Evolutionary conservation across 306 rosid genomes (phyloP), one percentile per base, ranked within the genome.

Genomic region (Lablab purpureus): DNA sequence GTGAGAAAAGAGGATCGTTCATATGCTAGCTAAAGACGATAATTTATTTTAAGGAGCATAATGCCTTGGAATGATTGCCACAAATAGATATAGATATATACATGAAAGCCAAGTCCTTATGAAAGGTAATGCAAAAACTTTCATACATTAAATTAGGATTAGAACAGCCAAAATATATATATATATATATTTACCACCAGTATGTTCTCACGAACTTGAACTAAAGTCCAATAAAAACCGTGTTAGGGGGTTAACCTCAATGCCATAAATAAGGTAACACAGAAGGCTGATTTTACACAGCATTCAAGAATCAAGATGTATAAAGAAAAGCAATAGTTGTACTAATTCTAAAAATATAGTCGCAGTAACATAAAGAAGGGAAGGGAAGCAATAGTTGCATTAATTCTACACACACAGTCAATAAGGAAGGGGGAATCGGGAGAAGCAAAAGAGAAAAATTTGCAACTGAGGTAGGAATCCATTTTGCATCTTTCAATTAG

Each of bases 401-500:
- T 36, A 36, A 36, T 36, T 54, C 9, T 1, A 54, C 15, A 54
- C 21, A 21, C 1, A 10, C 10, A 22, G 30, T 15, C 34, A 56
- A 59, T 6, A 60, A 60, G 25, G 36, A n/a, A 25, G 13, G 10
- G 37, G 25, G 7, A 32, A 58, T 13, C 18, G 36, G 10, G 34
- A 56, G 18, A 56, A 56, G 17, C 63, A 56, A 56, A 23, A 25
- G 66, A 59, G n/a, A 18, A 60, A 60, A 60, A 58, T 1, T 60
- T 28, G 21, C 19, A 14, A 59, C 9, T 21, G 4, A 58, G n/a
- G 18, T 4, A 23, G 60, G 64, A 43, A 67, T 75, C 46, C 27
- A 74, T 46, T 46, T 46, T 47, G 65, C 3, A 59, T 21, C 76
- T 84, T 79, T 63, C 37, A 34, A 36, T 27, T 19, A 55, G 67